Evolutionary conservation across 257 asterid species (phyloP), one percentile per base, ranked within the genome.

Genomic region (Henckelia pumila): DNA sequence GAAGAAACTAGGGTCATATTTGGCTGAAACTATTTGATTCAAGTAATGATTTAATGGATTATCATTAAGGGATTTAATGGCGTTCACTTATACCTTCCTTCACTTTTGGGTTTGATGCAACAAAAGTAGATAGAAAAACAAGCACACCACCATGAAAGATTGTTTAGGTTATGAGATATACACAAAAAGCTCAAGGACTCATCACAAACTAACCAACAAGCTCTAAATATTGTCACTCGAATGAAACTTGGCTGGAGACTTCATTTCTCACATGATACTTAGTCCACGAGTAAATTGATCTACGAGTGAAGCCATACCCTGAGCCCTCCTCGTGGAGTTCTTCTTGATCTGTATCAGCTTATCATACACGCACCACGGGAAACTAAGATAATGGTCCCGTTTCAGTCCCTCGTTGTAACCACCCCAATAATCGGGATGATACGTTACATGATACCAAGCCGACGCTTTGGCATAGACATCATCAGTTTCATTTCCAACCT

Each of bases 381-480:
- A 92, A 64, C 97, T 92, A 33, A 88, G 79, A 66, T 77, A 88
- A 30, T 89, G 96, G 74, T 78, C 88, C 73, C 93, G 81, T 19
- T 75, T 75, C 77, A 80, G 13, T 21, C 84, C 96, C 61, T 70
- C 83, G 3, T 85, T 87, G 74, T 91, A 91, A 47, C 30, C 21
- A 47, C 91, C 96, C 89, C 91, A 92, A 50, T 49, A 87, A 21
- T 62, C 77, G 8, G 71, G 85, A 75, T 92, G 95, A 73, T 92
- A 92, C 0, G 95, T 75, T 60, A 92, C 98, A 19, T 87, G 86
- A 74, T 92, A 92, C 97, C 98, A 89, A 19, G 97, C 96, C 1
- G 95, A 88, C 1, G 96, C 98, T 78, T 85, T 88, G 1, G 93
- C 90, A 24, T 80, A 68, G n/a, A 3, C 7, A 53, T 89, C 87